Evolutionary conservation across 768 basidiomycete genomes (phyloP).

Genomic region (Chalciporus piperatus): DNA sequence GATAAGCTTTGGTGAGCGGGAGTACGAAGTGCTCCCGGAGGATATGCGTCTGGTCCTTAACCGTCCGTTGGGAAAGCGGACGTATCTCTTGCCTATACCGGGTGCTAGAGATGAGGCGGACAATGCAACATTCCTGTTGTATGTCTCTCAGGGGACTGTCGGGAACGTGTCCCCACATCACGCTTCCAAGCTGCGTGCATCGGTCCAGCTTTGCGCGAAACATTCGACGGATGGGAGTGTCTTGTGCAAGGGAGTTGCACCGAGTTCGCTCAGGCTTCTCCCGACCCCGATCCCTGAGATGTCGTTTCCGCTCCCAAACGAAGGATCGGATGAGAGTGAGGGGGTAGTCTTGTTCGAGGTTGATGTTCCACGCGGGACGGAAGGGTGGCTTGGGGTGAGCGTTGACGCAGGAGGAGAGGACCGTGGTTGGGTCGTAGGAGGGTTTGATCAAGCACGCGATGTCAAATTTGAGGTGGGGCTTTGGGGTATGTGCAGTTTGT

Average conservation of each 20-base stretch:
- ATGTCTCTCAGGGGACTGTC: constrained; percentile 61
- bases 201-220: constrained; percentile 45
- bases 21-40: constrained; percentile 37
- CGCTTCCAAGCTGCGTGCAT: constrained; percentile 42
- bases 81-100: constrained; percentile 49
- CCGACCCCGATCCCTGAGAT: constrained; percentile 54
- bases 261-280: constrained; percentile 54
- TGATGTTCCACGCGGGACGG: constrained; percentile 29
- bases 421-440: constrained; percentile 61
- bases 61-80: constrained; percentile 41
- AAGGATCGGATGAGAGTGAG: constrained; percentile 74
- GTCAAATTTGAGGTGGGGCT: constrained; percentile 35
- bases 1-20: constrained; percentile 7
- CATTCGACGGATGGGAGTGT: constrained; percentile 18
- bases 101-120: not conserved
- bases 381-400: constrained; percentile 51
- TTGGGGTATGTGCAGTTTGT: constrained; percentile 38
- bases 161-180: constrained; percentile 48
- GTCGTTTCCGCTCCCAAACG: constrained; percentile 62
- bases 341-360: constrained; percentile 66
- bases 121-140: constrained; percentile 44
- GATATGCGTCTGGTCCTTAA: constrained; percentile 41
- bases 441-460: constrained; percentile 38
- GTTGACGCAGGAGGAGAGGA: constrained; percentile 48
- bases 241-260: constrained; percentile 41